Evolutionary conservation across 306 rosid species (phyloP).

Genomic region (Trifolium pratense): DNA sequence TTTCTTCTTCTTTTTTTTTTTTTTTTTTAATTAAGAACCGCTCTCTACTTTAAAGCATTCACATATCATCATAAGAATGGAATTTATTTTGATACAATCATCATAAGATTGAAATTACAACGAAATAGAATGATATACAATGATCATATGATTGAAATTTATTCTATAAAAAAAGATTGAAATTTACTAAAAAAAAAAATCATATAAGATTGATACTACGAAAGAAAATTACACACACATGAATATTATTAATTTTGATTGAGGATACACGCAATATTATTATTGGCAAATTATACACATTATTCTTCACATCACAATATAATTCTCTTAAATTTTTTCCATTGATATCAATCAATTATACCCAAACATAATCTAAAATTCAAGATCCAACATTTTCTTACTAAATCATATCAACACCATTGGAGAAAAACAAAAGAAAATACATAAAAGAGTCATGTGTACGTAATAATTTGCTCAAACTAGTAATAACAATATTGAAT

Average conservation of each 20-base stretch:
- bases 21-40: neutral
- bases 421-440: constrained; percentile 10
- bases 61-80: constrained; percentile 3
- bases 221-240: neutral
- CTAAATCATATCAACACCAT: constrained; percentile 39
- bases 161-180: too few species aligned
- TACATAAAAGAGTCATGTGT: constrained; percentile 12
- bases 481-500: constrained; percentile 24
- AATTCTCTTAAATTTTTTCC: constrained; percentile 24
- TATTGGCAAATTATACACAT: neutral
- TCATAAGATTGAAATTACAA: neutral
- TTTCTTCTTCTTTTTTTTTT: neutral
- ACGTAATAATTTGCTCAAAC: constrained; percentile 1
- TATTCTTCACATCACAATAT: constrained; percentile 9
- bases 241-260: neutral
- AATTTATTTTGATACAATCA: neutral
- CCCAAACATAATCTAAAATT: constrained; percentile 38
- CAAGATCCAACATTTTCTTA: constrained; percentile 31
- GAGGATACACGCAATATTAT: neutral
- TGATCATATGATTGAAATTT: neutral
- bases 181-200: too few species aligned
- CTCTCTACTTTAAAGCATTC: constrained; percentile 37
- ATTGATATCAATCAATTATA: constrained; percentile 31
- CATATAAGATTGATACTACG: neutral
- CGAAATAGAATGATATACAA: neutral